Base-by-base conservation (phyloP, 1,284 basidiomycete genomes). In the Rhodotorula sp. region DNA sequence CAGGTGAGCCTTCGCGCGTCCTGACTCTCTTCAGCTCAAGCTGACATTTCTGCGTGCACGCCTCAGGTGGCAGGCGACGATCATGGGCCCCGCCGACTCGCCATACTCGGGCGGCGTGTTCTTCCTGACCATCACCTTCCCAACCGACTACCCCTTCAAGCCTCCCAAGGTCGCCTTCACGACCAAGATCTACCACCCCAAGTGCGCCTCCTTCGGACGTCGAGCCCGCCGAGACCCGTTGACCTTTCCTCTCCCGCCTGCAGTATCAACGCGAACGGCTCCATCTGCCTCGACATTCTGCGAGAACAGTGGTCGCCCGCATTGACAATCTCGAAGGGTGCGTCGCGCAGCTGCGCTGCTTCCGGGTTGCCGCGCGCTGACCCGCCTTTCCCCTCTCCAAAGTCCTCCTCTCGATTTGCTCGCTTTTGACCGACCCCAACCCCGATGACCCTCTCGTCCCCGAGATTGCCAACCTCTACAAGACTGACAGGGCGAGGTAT, bases 121-220 rank as follows among this genome's bases (percentile, higher is more conserved):
- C 75, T 79, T 80, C 73, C 72, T 78, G 52, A 75, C 88, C 68
- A 95, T 95, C 81, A 88, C 86, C 59, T 94, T 95, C 87, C 91
- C 90, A 59, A 89, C 89, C 82, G 94, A 97, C 82, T 97, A 97
- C 85, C 94, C 94, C 53, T 96, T 97, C 89, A 95, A 95, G 85
- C 95, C 96, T 52, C 96, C 96, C 81, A 98, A 98, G 87, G 93
- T 99, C 82, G 91, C 90, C 83, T 99, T 99, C 84, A 94, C 92
- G 78, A 99, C 95, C 80, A 97, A 86, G 80, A 85, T 85, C 80
- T 83, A 83, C 78, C 84, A 85, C 80, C 84, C 84, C 51, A 85
- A 85, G 75, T 76, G n/a, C 46, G 75, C 65, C 39, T 20, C 22
- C 0, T 20, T 24, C 1, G 10, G 24, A n/a, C 19, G 46, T 48